These are phyloP conservation scores for Aphanomyces stellatus DNA, from an alignment of 352 stramenopile species.

Conservation along the genomic window DNA sequence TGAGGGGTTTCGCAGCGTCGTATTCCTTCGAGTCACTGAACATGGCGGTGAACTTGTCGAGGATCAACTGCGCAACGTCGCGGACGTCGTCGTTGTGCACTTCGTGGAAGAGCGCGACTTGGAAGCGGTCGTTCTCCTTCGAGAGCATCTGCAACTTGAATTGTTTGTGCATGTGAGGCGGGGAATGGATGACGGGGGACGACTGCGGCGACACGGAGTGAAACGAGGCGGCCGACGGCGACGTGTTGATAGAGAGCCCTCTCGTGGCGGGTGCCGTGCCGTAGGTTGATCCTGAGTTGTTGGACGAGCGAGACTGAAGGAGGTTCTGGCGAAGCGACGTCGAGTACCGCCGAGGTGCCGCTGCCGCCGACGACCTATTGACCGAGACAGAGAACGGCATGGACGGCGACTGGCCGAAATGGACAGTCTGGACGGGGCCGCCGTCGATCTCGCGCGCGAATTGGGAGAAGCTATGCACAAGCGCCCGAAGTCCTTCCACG, in stretches of 20 bases:
- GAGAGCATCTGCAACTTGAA: conserved; percentile 67
- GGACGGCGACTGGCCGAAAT: conserved; percentile 43
- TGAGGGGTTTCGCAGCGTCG: conserved; percentile 36
- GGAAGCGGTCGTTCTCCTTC: conserved; percentile 43
- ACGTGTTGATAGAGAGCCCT: conserved; percentile 24
- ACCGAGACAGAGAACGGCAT: conserved; percentile 53
- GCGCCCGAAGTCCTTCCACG: conserved; percentile 55
- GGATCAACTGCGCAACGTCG: conserved; percentile 41
- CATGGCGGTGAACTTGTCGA: conserved; percentile 40
- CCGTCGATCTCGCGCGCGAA: conserved; percentile 81
- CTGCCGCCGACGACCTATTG: conserved; percentile 17
- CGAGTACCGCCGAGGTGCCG: conserved; percentile 13
- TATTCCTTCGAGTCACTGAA: conserved; percentile 37
- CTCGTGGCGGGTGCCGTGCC: conserved; percentile 10
- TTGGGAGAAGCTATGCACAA: conserved; percentile 76
- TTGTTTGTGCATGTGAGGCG: background rate
- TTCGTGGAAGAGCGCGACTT: conserved; percentile 74
- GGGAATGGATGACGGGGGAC: background rate
- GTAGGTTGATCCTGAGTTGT: conserved; percentile 22
- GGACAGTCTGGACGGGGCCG: conserved; percentile 30
- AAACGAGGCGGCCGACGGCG: conserved; percentile 19
- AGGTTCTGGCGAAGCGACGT: conserved; percentile 13
- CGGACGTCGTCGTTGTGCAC: conserved; percentile 37
- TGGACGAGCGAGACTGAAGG: conserved; percentile 10
- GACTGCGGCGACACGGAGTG: conserved; percentile 3